phyloP scores from a whole-genome alignment of 2,329 filamentous ascomycete genomes.

The Claviceps arundinis region DNA sequence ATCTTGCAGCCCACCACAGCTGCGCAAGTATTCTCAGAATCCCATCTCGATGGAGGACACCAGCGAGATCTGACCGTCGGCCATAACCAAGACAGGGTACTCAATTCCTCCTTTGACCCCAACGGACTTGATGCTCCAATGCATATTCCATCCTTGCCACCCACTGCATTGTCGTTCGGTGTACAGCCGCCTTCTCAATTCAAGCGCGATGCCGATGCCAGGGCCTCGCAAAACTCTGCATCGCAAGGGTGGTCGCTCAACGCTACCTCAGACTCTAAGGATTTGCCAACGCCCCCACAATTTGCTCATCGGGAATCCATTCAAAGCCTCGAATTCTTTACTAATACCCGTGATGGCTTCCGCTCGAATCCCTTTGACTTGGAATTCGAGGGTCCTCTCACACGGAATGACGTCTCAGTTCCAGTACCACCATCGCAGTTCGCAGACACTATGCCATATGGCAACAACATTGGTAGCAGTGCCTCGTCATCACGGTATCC shows the following conservation, averaged over 20 bases:
- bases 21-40: neutral
- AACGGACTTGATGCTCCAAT: constrained; percentile 25
- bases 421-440: constrained; percentile 11
- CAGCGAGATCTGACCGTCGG: neutral
- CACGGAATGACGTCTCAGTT: constrained; percentile 9
- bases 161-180: neutral
- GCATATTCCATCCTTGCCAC: constrained; percentile 2
- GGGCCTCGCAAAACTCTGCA: constrained; percentile 29
- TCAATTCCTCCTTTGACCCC: constrained; percentile 34
- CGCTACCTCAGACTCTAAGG: constrained; percentile 13
- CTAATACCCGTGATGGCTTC: constrained; percentile 39
- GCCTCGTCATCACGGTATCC: constrained; percentile 31
- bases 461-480: constrained; percentile 27
- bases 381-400: constrained; percentile 25
- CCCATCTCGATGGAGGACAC: neutral
- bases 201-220: constrained; percentile 5
- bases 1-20: neutral
- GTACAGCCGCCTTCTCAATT: neutral
- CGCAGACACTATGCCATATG: constrained; percentile 28
- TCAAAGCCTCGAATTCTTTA: constrained; percentile 29
- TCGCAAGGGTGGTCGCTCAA: constrained; percentile 34
- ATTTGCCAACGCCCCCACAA: constrained; percentile 21
- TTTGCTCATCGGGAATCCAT: constrained; percentile 25
- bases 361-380: constrained; percentile 53
- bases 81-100: constrained; percentile 5